Evolutionary conservation across 768 basidiomycete species (phyloP).

Genomic region (Pleurotus ostreatus): DNA sequence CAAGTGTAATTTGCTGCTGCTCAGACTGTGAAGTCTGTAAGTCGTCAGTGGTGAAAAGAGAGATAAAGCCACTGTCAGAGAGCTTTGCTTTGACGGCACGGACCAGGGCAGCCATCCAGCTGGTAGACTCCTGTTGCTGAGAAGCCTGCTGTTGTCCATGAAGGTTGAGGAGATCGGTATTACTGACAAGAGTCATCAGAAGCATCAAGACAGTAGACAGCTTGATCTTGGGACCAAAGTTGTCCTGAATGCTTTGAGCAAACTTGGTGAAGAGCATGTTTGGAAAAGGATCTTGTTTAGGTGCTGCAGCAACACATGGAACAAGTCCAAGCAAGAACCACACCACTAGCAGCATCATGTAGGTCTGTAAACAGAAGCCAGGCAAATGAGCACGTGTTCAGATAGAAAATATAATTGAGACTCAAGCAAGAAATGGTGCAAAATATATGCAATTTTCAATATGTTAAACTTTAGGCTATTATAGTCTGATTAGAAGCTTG

Average conservation of each 20-base stretch:
- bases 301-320: slow-evolving; percentile 1
- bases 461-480: too few relatives aligned
- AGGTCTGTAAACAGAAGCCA: background rate
- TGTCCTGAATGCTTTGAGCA: slow-evolving; percentile 2
- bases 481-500: too few relatives aligned
- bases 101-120: background rate
- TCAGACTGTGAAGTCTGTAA: too few relatives aligned
- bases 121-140: background rate
- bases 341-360: background rate
- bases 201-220: slow-evolving; percentile 13
- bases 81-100: background rate
- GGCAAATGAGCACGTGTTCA: background rate
- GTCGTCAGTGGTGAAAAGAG: background rate
- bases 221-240: slow-evolving; percentile 12
- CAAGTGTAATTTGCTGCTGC: too few relatives aligned
- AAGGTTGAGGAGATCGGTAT: slow-evolving; percentile 11
- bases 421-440: too few relatives aligned
- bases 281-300: background rate
- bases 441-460: too few relatives aligned
- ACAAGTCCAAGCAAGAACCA: background rate
- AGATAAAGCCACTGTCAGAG: background rate
- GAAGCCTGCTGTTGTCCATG: slow-evolving; percentile 12
- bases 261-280: slow-evolving; percentile 1
- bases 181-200: slow-evolving; percentile 11
- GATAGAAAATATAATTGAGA: too few relatives aligned